phyloP scores from a whole-genome alignment of 306 rosid genomes.

The Sesbania bispinosa region DNA sequence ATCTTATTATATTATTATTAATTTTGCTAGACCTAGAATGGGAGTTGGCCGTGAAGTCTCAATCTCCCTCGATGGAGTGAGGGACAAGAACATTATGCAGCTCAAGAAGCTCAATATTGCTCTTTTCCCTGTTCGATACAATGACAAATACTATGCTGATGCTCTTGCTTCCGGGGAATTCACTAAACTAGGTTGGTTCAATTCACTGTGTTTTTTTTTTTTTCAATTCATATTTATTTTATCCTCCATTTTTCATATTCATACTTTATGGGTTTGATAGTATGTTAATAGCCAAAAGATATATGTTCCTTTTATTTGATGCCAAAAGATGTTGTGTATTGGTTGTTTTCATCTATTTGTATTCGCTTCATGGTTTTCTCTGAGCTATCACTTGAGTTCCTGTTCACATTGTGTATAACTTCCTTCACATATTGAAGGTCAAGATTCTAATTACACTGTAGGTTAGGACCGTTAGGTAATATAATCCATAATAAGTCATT shows the following conservation, averaged over 20 bases:
- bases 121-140: constrained; percentile 89
- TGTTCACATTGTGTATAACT: background rate
- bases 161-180: constrained; percentile 77
- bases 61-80: constrained; percentile 75
- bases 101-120: constrained; percentile 85
- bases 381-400: background rate
- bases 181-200: constrained; percentile 65
- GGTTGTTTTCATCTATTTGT: background rate
- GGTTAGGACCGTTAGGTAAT: background rate
- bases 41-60: constrained; percentile 76
- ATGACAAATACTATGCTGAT: constrained; percentile 72
- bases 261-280: background rate
- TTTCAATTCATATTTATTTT: background rate
- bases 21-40: too few species aligned
- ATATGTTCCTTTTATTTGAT: too few species aligned
- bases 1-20: background rate
- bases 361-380: background rate
- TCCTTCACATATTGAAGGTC: background rate
- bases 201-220: constrained; percentile 14
- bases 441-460: background rate
- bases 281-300: too few species aligned
- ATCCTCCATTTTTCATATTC: background rate
- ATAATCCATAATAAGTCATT: background rate
- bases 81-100: constrained; percentile 89
- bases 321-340: background rate